These are phyloP conservation scores for Onygena corvina DNA, from an alignment of 2,329 filamentous ascomycete species.

Conservation along the genomic window DNA sequence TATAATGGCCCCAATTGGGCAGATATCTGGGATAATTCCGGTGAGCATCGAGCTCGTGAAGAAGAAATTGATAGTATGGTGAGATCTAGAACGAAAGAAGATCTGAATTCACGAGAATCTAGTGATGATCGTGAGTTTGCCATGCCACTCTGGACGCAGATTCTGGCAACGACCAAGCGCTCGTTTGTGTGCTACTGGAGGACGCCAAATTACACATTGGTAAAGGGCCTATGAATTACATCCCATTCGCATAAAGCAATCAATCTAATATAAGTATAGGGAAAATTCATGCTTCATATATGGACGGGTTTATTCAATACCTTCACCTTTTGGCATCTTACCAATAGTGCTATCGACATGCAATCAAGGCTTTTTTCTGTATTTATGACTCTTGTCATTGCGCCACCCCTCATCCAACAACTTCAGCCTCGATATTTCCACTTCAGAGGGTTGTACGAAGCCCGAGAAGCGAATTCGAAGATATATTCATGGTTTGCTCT, in stretches of 20 bases:
- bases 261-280: no score
- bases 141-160: constrained; percentile 46
- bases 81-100: no score
- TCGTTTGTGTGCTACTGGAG: constrained; percentile 55
- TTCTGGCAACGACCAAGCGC: constrained; percentile 43
- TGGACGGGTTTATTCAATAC: constrained; percentile 55
- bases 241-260: no score
- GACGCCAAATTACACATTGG: constrained; percentile 46
- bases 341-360: constrained; percentile 48
- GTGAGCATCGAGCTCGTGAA: constrained; percentile 37
- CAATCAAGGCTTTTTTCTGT: constrained; percentile 62
- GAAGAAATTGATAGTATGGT: constrained; percentile 45
- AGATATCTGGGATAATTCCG: constrained; percentile 47
- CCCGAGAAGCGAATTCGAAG: constrained; percentile 62
- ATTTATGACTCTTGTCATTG: constrained; percentile 66
- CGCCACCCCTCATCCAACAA: constrained; percentile 63
- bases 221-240: no score
- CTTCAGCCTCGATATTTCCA: constrained; percentile 60
- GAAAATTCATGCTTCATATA: constrained; percentile 52
- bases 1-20: constrained; percentile 51
- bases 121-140: constrained; percentile 42
- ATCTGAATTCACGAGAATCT: constrained; percentile 36
- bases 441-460: constrained; percentile 55
- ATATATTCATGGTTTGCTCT: constrained; percentile 69
- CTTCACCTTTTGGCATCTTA: constrained; percentile 57